A percentile compares a stretch with the other conserved stretches of the same genome.
Evolutionary conservation across 2,329 filamentous ascomycete genomes (phyloP).

Genomic region (Monosporascus ibericus): DNA sequence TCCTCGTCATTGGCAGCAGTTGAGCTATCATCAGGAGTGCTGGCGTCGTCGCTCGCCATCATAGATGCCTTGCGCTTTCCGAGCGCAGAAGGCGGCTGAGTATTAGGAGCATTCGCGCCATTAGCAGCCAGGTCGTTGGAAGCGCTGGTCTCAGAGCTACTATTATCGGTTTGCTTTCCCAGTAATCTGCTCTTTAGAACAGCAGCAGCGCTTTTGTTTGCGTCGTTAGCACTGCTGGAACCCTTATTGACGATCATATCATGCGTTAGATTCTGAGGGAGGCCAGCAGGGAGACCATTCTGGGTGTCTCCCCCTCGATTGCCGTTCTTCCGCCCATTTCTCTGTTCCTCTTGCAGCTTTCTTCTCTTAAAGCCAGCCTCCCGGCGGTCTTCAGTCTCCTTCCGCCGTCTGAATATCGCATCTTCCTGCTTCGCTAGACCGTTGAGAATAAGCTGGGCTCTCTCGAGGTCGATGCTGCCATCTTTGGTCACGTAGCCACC

Average conservation of each 20-base stretch:
- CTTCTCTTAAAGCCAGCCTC: slow-evolving; percentile 75
- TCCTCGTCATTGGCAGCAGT: slow-evolving; percentile 50
- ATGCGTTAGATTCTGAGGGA: slow-evolving; percentile 63
- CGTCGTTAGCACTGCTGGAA: slow-evolving; percentile 63
- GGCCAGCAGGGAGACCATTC: slow-evolving; percentile 43
- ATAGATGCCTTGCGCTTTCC: slow-evolving; percentile 74
- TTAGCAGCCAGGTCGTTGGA: slow-evolving; percentile 11
- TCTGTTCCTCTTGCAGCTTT: slow-evolving; percentile 59
- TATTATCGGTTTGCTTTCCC: slow-evolving; percentile 16
- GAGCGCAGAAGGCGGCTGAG: slow-evolving; percentile 43
- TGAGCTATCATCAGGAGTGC: slow-evolving; percentile 54
- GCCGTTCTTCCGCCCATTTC: slow-evolving; percentile 27
- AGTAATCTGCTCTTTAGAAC: slow-evolving; percentile 77
- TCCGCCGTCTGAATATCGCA: slow-evolving; percentile 82
- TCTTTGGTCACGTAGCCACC: slow-evolving; percentile 95
- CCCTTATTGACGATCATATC: slow-evolving; percentile 80
- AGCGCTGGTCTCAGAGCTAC: slow-evolving; percentile 18
- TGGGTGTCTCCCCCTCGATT: slow-evolving; percentile 13
- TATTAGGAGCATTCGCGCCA: slow-evolving; percentile 13
- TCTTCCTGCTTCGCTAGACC: slow-evolving; percentile 91
- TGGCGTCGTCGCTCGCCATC: slow-evolving; percentile 54
- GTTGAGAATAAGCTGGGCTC: slow-evolving; percentile 80
- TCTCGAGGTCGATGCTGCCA: slow-evolving; percentile 79
- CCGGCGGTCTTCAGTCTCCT: slow-evolving; percentile 77
- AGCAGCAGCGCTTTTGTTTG: slow-evolving; percentile 92